A percentile compares a stretch with the other conserved stretches of the same genome.
phyloP scores from a whole-genome alignment of 495 filamentous ascomycete genomes.

The Penicillium antarcticum region DNA sequence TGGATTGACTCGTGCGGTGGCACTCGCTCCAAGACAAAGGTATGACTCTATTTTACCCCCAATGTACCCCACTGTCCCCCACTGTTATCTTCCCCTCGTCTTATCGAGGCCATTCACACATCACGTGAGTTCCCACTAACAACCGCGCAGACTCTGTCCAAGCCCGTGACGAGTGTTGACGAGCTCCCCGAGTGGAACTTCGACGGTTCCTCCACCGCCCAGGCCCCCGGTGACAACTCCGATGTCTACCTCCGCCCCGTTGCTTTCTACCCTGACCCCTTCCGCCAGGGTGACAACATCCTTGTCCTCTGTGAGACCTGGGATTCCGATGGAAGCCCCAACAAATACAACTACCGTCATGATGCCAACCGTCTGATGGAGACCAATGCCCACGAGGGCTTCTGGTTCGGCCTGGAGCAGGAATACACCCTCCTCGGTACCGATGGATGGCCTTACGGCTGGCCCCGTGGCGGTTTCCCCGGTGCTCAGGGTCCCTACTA shows the following conservation, averaged over 20 bases:
- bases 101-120: background rate
- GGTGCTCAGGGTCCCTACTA: conserved; percentile 98
- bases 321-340: conserved; percentile 93
- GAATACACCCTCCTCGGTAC: conserved; percentile 93
- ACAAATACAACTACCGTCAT: conserved; percentile 98
- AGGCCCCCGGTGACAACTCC: conserved; percentile 94
- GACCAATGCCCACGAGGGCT: conserved; percentile 74
- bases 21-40: conserved; percentile 87
- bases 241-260: conserved; percentile 96
- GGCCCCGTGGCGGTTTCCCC: conserved; percentile 94
- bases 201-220: conserved; percentile 91
- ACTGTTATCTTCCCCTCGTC: no score
- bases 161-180: conserved; percentile 58
- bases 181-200: conserved; percentile 99
- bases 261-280: conserved; percentile 88
- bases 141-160: conserved; percentile 66
- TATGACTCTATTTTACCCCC: conserved; percentile 44
- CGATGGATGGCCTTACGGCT: conserved; percentile 84
- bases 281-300: conserved; percentile 83
- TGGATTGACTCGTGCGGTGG: conserved; percentile 86
- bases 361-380: conserved; percentile 86
- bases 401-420: conserved; percentile 99
- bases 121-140: conserved; percentile 28
- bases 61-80: background rate
- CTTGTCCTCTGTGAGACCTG: conserved; percentile 94